phyloP scores from a whole-genome alignment of 495 filamentous ascomycete genomes.

The Podospora pseudocomata region DNA sequence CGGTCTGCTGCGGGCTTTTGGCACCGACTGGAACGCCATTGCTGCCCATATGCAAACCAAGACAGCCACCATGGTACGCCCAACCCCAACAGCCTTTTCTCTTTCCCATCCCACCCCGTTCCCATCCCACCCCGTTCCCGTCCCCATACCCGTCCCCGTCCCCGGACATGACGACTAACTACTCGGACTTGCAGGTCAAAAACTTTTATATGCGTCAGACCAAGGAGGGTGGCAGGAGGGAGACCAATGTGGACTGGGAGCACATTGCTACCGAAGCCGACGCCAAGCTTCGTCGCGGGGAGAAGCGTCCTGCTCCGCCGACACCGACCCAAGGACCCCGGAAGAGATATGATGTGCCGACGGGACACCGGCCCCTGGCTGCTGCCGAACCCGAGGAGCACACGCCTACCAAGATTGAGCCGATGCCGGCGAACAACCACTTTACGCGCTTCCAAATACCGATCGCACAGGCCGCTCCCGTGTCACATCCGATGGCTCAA shows the following conservation, averaged over 20 bases:
- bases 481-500: conserved; percentile 25
- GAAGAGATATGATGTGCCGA: conserved; percentile 48
- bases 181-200: conserved; percentile 62
- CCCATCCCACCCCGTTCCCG: no score
- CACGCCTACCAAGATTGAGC: conserved; percentile 45
- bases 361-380: conserved; percentile 53
- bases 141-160: background rate
- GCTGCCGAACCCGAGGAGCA: conserved; percentile 55
- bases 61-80: conserved; percentile 84
- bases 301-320: conserved; percentile 67
- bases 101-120: conserved; percentile 1
- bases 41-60: conserved; percentile 86
- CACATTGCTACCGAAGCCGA: conserved; percentile 67
- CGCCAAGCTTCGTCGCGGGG: conserved; percentile 61
- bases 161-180: background rate
- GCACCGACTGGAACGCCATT: conserved; percentile 82
- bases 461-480: conserved; percentile 34
- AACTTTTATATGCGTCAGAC: conserved; percentile 83
- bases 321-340: conserved; percentile 50
- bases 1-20: conserved; percentile 71
- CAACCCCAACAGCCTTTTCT: background rate
- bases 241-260: conserved; percentile 55
- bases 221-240: conserved; percentile 61
- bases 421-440: conserved; percentile 29
- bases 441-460: conserved; percentile 43